Base-by-base conservation (phyloP, 2,329 filamentous ascomycete species). In the Cladosporium halotolerans region DNA sequence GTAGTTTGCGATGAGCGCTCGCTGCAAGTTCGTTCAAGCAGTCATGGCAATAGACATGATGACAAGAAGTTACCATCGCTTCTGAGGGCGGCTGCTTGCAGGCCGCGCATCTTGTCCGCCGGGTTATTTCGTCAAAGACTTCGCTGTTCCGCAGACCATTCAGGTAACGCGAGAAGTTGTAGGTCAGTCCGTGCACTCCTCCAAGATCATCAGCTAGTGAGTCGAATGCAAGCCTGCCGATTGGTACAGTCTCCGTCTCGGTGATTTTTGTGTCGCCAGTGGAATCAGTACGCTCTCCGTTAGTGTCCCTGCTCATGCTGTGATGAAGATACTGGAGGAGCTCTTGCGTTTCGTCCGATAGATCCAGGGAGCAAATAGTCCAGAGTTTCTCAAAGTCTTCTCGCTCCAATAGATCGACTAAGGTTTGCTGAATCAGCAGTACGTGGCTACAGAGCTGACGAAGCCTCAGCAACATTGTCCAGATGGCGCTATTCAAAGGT, bases 31-130 rank as follows among this genome's bases (percentile, higher is more conserved):
- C 58, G 2, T 62, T 50, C 7, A 80, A 66, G 58, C 81, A 84
- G 0, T 67, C 62, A 1, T 63, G 53, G 63, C 82, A 85, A 57
- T 80, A 80, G 4, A 82, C 63, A 55, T 85, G 81, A 13, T 71
- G 67, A 60, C 82, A 85, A 4, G 71, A 66, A 0, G 79, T 79
- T 28, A 79, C 66, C 9, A 70, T 64, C 0, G 76, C 70, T 0
- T 72, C 57, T 0, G 64, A 58, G 0, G 77, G 76, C 0, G 63
- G 45, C 18, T 62, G 58, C 2, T 61, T 57, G 64, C 81, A 83
- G 1, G 60, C 56, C 2, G 62, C 58, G 61, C 80, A 82, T 2
- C 62, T 57, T 0, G 61, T 66, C 3, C 71, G 58, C 4, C 62
- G n/a, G 4, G 7, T 7, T 3, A 42, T 43, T 8, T 14, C 28